These are phyloP conservation scores for Flaveria ramosissima DNA, from an alignment of 129 eudicot genomes.

Conservation along the genomic window DNA sequence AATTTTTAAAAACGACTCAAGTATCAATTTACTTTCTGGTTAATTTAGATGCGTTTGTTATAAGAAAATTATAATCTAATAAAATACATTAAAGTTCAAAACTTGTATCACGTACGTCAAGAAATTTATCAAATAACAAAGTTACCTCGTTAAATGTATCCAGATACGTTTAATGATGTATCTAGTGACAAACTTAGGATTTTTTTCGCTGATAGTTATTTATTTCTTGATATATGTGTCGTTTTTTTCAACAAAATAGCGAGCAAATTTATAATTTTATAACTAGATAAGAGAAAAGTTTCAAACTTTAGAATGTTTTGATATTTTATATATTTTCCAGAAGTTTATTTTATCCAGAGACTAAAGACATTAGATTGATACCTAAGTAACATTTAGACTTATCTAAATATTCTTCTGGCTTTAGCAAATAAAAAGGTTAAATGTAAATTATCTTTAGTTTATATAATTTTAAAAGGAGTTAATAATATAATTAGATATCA, in stretches of 20 bases:
- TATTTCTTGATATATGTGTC: too few relatives aligned
- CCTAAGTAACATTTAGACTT: not conserved
- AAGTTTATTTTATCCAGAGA: not conserved
- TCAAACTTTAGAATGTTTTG: not conserved
- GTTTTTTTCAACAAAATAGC: too few relatives aligned
- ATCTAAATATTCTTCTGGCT: not conserved
- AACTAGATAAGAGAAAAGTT: not conserved
- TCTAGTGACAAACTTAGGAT: too few relatives aligned
- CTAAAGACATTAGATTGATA: too few relatives aligned
- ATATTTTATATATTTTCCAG: not conserved
- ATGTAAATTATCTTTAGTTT: not conserved
- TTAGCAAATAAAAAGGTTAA: not conserved
- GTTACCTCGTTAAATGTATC: not conserved
- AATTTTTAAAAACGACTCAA: too few relatives aligned
- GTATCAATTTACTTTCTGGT: too few relatives aligned
- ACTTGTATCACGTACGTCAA: not conserved
- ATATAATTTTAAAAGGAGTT: not conserved
- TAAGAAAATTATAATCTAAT: too few relatives aligned
- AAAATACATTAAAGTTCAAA: too few relatives aligned
- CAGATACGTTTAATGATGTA: too few relatives aligned
- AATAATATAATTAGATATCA: not conserved
- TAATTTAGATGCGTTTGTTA: too few relatives aligned
- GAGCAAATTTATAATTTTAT: too few relatives aligned
- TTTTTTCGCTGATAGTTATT: too few relatives aligned
- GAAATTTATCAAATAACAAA: not conserved